Base-by-base conservation (phyloP, 108 stramenopile species). In the Nitzschia putrida region DNA sequence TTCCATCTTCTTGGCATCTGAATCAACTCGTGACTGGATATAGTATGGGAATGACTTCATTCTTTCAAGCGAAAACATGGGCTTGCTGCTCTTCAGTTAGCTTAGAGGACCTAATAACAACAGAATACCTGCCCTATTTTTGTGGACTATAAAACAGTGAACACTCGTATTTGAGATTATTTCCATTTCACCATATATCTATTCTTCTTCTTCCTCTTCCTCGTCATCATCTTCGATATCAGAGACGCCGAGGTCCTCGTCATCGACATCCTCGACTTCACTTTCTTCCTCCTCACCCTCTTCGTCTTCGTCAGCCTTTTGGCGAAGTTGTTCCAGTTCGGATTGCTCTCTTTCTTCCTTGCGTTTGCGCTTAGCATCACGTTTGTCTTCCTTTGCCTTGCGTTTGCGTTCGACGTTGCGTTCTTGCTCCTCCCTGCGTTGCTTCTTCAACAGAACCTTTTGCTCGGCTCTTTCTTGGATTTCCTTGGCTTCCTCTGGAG, bases 391-490 rank as follows among this genome's bases (percentile, higher is more conserved):
- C 70, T 78, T 72, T 10, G 61, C 85, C 22, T 76, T 75, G 52
- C 78, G 75, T 52, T 95, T 95, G 24, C 87, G 64, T 56, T 82
- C 86, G 11, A 95, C 94, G 70, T 95, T 95, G 22, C 72, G 83
- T 65, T 95, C 87, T 64, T 95, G 94, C 64, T 89, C 85, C 47
- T 88, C 87, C 37, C 89, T 57, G 52, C 94, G 83, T 56, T 85
- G 80, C 42, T 86, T 80, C 76, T 95, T 95, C 63, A 87, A 57
- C 13, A 47, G 5, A 11, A 67, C 79, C 75, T 89, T 88, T n/a
- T 67, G 53, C 38, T 88, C 87, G 24, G 84, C 83, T 34, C 78
- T 79, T 25, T 76, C 73, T 71, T 87, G 86, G 61, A 92, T 72
- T 59, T 66, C 82, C 49, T 82, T 87, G 20, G 82, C 77, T 50